Base-by-base conservation (phyloP, 2,329 filamentous ascomycete genomes). In the Exophiala dermatitidis region DNA sequence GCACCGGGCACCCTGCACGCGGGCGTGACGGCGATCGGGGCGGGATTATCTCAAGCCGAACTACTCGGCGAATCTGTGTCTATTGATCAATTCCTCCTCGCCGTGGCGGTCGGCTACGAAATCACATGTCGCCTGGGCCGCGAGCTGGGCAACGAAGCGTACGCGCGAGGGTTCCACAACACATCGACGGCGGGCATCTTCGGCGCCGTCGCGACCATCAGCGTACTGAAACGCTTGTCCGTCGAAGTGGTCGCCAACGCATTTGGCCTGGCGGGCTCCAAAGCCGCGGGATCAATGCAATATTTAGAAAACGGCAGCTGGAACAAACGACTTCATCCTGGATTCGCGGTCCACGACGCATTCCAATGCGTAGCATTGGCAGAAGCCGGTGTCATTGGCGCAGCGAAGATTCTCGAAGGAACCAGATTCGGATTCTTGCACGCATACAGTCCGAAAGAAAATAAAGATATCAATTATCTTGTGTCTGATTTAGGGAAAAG, bases 1-100 rank as follows among this genome's bases (percentile, higher is more conserved):
- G 71, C 71, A 2, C 59, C 64, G 2, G 71, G 69, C 1, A 69
- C 70, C 10, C 61, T 74, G 10, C 72, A 75, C 56, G 66, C 71
- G 0, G 72, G 72, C 30, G 67, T 71, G 0, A 71, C 71, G 0
- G 64, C 70, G 10, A 70, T 63, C 37, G 53, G 53, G 2, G 58
- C 60, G 10, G 61, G 55, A 0, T 59, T 71, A 40, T 63, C 67
- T 7, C 62, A 66, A 52, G 64, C 66, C 1, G 68, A 71, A 50
- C 10, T 63, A 2, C 55, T 64, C 1, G 62, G 57, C 5, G 43
- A 52, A 1, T 40, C 48, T 6, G 53, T 59, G 5, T 61, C 63
- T 2, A 53, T 58, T 0, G 58, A 63, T 49, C 49, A 43, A 8
- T 62, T 69, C 41, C 63, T 71, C 50, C 56, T 68, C 3, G 66